These are phyloP conservation scores for Botrytis aclada DNA, from an alignment of 2,329 filamentous ascomycete species.

Conservation along the genomic window DNA sequence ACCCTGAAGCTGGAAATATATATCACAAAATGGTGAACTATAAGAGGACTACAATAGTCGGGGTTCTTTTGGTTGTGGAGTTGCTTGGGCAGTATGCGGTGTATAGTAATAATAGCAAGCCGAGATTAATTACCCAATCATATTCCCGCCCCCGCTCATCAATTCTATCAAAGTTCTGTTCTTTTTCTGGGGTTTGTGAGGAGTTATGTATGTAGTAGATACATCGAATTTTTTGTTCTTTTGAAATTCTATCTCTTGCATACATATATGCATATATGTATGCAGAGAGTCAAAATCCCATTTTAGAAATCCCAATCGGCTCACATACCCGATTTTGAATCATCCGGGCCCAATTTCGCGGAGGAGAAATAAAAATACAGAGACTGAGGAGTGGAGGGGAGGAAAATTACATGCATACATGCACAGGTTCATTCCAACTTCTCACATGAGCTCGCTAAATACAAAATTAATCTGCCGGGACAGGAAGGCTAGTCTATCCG, in stretches of 20 bases:
- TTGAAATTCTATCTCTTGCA: background rate
- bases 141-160: no score
- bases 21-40: background rate
- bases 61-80: background rate
- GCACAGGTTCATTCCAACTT: no score
- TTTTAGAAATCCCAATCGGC: background rate
- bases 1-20: background rate
- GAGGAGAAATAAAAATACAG: background rate
- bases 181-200: background rate
- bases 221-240: background rate
- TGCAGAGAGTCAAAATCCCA: no score
- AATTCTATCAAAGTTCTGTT: background rate
- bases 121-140: background rate
- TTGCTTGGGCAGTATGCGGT: no score
- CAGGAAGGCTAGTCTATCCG: background rate
- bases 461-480: background rate
- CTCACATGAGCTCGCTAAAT: background rate
- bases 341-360: background rate
- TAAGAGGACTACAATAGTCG: background rate
- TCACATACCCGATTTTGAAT: background rate
- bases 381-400: no score
- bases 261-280: no score
- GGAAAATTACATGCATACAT: background rate
- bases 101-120: no score
- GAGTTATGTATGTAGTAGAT: no score